A percentile compares a stretch with the other conserved stretches of the same genome.
Evolutionary conservation across 441 rosid genomes (phyloP).

Genomic region (Populus tomentosa): DNA sequence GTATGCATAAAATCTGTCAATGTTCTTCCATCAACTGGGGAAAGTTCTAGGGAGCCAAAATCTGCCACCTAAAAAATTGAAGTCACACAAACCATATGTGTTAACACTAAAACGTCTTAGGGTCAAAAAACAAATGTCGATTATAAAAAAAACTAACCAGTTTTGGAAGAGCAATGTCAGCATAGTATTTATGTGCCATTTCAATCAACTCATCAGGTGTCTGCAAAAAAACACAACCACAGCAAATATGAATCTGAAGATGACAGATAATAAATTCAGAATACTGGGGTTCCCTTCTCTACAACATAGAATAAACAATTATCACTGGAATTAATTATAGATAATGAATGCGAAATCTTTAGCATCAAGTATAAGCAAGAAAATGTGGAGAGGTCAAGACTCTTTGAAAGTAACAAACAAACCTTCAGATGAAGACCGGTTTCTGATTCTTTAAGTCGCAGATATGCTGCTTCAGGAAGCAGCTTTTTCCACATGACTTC

Average conservation of each 20-base stretch:
- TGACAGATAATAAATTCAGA: not conserved
- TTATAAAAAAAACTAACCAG: slow-evolving; percentile 46
- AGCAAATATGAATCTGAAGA: slow-evolving; percentile 7
- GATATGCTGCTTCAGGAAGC: slow-evolving; percentile 45
- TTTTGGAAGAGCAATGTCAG: slow-evolving; percentile 58
- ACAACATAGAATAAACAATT: not conserved
- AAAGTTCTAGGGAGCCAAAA: no score
- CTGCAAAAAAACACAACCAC: slow-evolving; percentile 30
- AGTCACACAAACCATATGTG: slow-evolving; percentile 11
- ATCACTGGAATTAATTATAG: not conserved
- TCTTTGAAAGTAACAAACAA: slow-evolving; percentile 18
- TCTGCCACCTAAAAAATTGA: slow-evolving; percentile 49
- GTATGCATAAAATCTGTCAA: no score
- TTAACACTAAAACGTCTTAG: slow-evolving; percentile 14
- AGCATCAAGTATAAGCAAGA: not conserved
- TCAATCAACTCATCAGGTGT: slow-evolving; percentile 44
- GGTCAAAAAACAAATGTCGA: slow-evolving; percentile 9
- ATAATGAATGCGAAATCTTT: not conserved
- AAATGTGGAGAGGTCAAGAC: not conserved
- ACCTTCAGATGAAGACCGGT: slow-evolving; percentile 67
- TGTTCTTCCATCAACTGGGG: no score
- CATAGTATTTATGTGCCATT: slow-evolving; percentile 56
- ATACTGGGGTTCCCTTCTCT: no score
- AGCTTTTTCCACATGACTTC: slow-evolving; percentile 45
- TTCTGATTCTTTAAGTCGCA: slow-evolving; percentile 43